A percentile compares a stretch with the other conserved stretches of the same genome.
These are phyloP conservation scores for Spinacia oleracea DNA, from an alignment of 179 eudicot genomes.

Conservation along the genomic window DNA sequence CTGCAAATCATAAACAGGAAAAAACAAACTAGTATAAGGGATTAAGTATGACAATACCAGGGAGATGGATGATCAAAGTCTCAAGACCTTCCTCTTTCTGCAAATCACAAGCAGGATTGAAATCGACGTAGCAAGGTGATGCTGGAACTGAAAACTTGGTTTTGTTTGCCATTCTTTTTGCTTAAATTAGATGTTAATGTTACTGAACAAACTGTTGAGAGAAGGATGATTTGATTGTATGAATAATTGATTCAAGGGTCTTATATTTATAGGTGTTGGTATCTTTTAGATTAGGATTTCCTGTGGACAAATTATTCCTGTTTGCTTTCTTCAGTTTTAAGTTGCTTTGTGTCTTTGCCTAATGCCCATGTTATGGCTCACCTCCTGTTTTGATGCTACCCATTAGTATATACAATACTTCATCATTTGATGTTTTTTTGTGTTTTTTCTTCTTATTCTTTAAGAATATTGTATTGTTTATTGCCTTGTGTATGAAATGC, in stretches of 20 bases:
- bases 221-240: constrained; percentile 2
- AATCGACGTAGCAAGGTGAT: constrained; percentile 39
- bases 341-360: background rate
- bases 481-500: too few relatives aligned
- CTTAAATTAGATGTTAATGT: background rate
- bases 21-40: background rate
- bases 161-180: constrained; percentile 17
- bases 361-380: constrained; percentile 1
- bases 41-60: constrained; percentile 31
- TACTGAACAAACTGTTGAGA: background rate
- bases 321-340: constrained; percentile 24
- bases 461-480: too few relatives aligned
- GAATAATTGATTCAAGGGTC: constrained; percentile 4
- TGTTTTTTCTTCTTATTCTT: too few relatives aligned
- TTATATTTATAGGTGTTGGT: constrained; percentile 12
- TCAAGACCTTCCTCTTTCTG: constrained; percentile 33
- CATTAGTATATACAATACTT: too few relatives aligned
- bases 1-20: background rate
- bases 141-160: constrained; percentile 15
- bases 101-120: constrained; percentile 45
- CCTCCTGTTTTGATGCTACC: background rate
- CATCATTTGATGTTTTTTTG: too few relatives aligned
- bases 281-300: constrained; percentile 14
- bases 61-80: constrained; percentile 41
- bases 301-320: constrained; percentile 22